Percentiles rank a stretch among this genome's conserved stretches.
Evolutionary conservation across 805 yeast species (phyloP).

Genomic region (Ogataea sp.): DNA sequence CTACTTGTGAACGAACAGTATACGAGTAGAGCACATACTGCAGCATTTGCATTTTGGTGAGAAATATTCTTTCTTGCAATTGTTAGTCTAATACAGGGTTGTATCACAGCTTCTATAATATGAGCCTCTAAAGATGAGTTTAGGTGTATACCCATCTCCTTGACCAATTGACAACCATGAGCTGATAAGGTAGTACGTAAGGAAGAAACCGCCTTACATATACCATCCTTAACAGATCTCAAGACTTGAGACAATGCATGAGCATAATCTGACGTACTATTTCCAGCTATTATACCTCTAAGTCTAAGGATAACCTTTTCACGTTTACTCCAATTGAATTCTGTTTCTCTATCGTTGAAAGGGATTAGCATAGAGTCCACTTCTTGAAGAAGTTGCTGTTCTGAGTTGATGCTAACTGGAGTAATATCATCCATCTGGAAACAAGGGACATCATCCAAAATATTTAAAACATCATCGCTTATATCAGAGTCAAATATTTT

Average conservation of each 20-base stretch:
- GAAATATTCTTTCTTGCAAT: slow-evolving; percentile 59
- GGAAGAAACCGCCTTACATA: slow-evolving; percentile 60
- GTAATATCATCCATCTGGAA: slow-evolving; percentile 26
- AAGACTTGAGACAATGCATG: slow-evolving; percentile 21
- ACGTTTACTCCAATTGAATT: slow-evolving; percentile 74
- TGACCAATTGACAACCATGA: slow-evolving; percentile 68
- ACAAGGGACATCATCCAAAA: slow-evolving; percentile 1
- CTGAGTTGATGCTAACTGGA: slow-evolving; percentile 22
- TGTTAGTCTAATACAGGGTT: slow-evolving; percentile 43
- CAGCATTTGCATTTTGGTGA: slow-evolving; percentile 47
- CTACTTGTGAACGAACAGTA: slow-evolving; percentile 47
- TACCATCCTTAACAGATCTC: slow-evolving; percentile 43
- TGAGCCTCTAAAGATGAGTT: slow-evolving; percentile 32
- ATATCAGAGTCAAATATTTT: not conserved
- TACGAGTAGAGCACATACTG: slow-evolving; percentile 46
- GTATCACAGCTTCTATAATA: slow-evolving; percentile 40
- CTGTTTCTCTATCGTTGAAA: slow-evolving; percentile 76
- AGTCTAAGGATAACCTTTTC: slow-evolving; percentile 53
- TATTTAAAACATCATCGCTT: not conserved
- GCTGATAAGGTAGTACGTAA: slow-evolving; percentile 77
- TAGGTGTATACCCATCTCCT: slow-evolving; percentile 49
- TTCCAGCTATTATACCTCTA: slow-evolving; percentile 56
- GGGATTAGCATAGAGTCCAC: slow-evolving; percentile 21
- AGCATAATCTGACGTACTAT: slow-evolving; percentile 26
- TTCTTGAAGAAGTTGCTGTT: slow-evolving; percentile 20